These are phyloP conservation scores for Isatis tinctoria DNA, from an alignment of 345 rosid species.

Conservation along the genomic window DNA sequence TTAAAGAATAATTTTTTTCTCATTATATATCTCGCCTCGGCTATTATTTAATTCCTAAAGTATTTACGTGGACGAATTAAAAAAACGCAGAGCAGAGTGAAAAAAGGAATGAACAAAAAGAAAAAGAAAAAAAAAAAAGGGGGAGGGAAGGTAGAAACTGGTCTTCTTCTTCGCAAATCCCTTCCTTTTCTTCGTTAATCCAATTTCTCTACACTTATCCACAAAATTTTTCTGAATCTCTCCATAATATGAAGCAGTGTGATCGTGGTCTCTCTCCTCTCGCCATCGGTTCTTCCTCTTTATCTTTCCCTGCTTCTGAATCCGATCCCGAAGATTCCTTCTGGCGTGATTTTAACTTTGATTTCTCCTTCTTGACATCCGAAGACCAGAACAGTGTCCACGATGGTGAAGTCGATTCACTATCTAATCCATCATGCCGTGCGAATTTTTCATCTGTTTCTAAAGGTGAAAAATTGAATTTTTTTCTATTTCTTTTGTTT, in stretches of 20 bases:
- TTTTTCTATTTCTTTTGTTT: background rate
- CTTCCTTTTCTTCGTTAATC: slow-evolving; percentile 3
- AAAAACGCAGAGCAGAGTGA: too few relatives aligned
- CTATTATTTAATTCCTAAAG: too few relatives aligned
- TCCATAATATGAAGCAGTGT: slow-evolving; percentile 26
- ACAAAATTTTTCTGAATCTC: background rate
- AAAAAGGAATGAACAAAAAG: too few relatives aligned
- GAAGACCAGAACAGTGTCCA: background rate
- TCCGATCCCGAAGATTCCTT: slow-evolving; percentile 14
- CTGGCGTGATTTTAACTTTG: slow-evolving; percentile 10
- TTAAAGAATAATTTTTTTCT: too few relatives aligned
- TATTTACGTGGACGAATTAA: too few relatives aligned
- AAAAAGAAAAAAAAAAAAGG: background rate
- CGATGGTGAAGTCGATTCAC: background rate
- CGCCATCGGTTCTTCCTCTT: slow-evolving; percentile 13
- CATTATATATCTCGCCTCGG: too few relatives aligned
- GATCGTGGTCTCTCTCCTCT: background rate
- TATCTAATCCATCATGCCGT: too few relatives aligned
- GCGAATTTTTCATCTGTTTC: too few relatives aligned
- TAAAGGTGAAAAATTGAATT: slow-evolving; percentile 9
- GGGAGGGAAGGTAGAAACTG: background rate
- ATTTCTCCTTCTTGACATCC: slow-evolving; percentile 22
- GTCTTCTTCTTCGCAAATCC: background rate
- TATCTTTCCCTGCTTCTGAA: slow-evolving; percentile 7
- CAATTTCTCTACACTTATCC: background rate